Base-by-base conservation (phyloP, 116 monocot genomes). In the Trichopus zeylanicus region DNA sequence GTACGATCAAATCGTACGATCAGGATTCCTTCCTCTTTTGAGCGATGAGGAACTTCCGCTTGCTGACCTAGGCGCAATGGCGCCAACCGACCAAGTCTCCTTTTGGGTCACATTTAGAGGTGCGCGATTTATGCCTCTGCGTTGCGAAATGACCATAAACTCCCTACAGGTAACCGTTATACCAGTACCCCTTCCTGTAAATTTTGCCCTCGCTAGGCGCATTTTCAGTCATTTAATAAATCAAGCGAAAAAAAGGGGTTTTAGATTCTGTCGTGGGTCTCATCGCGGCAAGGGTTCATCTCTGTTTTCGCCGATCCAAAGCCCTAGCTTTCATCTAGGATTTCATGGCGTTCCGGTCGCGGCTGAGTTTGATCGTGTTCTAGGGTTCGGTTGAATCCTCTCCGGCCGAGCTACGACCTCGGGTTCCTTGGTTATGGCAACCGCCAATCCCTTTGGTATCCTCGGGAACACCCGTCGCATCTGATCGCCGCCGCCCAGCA, bases 381-480 rank as follows among this genome's bases (percentile, higher is more conserved):
- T 51, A 51, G 22, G 24, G 51, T 24, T 51, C n/a, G n/a, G n/a
- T n/a, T n/a, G n/a, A n/a, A n/a, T n/a, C n/a, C n/a, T n/a, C n/a
- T n/a, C 10, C 7, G 51, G 16, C 20, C 19, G 20, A 22, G 51
- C 51, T 24, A n/a, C 21, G 4, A 51, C 21, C 51, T 8, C 23
- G 21, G 0, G 21, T 18, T 20, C 4, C 1, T 20, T 9, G 24
- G 23, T 15, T 39, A 89, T 89, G 89, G 76, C 89, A 15, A 76
- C 78, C 46, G 53, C 31, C 37, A 89, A 89, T 68, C 75, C 81
- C 22, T 89, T 89, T 57, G 81, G 84, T 63, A 52, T 89, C 35
- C 89, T 89, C 48, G 81, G 72, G 15, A 81, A 78, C 35, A 89
- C 26, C 73, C 74, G 3, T 67, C 89, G 30, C 64, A 72, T 19